Evolutionary conservation across 805 yeast species (phyloP).

Genomic region (Wickerhamomyces rabaulensis): DNA sequence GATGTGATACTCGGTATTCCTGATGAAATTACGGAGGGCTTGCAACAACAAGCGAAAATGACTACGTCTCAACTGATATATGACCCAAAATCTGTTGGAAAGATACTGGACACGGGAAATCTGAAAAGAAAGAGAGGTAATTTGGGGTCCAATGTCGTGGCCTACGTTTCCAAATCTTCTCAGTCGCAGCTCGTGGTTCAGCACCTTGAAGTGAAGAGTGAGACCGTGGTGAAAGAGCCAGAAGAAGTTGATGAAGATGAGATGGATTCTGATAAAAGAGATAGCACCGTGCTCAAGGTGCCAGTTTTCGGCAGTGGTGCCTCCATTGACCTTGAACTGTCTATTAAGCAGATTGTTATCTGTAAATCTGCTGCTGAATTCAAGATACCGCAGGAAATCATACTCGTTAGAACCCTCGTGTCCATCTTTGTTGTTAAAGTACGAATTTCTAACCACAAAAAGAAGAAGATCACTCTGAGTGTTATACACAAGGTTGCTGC

Average conservation of each 20-base stretch:
- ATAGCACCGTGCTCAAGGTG: conserved; percentile 1
- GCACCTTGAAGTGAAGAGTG: neutral
- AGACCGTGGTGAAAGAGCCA: neutral
- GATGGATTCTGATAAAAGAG: neutral
- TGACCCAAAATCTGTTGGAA: conserved; percentile 30
- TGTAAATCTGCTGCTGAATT: conserved; percentile 21
- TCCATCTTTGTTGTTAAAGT: conserved; percentile 31
- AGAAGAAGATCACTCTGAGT: neutral
- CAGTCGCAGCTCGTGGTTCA: conserved; percentile 1
- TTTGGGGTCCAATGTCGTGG: neutral
- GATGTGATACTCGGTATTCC: neutral
- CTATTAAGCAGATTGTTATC: conserved; percentile 37
- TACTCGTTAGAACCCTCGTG: conserved; percentile 35
- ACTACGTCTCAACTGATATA: conserved; percentile 24
- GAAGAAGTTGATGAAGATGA: neutral
- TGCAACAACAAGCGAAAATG: conserved; percentile 1
- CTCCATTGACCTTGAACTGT: conserved; percentile 26
- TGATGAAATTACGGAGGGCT: neutral
- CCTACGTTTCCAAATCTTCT: conserved; percentile 2
- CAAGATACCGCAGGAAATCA: conserved; percentile 21
- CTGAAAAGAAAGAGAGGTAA: neutral
- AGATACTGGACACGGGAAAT: conserved; percentile 6
- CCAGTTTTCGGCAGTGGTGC: conserved; percentile 11
- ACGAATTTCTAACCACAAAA: conserved; percentile 8
- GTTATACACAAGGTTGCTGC: conserved; percentile 1